phyloP scores from a whole-genome alignment of 176 grass and related monocot species.

The Elymus sibiricus region DNA sequence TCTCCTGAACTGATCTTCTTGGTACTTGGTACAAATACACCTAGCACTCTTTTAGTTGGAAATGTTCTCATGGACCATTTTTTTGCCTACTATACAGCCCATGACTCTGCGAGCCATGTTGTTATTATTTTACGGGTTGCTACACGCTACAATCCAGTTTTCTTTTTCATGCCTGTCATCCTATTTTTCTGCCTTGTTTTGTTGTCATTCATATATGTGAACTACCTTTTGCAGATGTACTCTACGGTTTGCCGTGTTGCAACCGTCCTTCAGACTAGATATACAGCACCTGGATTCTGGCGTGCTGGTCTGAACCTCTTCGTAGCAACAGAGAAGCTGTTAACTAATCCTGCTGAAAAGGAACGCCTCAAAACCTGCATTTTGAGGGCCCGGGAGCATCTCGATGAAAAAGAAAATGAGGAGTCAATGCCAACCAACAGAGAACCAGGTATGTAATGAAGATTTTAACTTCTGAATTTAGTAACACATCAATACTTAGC shows the following conservation, averaged over 20 bases:
- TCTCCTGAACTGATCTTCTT: constrained; percentile 2
- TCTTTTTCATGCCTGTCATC: background rate
- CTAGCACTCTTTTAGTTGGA: background rate
- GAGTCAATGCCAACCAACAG: constrained; percentile 48
- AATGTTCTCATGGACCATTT: background rate
- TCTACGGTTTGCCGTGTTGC: constrained; percentile 70
- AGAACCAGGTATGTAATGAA: constrained; percentile 57
- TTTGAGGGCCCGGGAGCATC: constrained; percentile 59
- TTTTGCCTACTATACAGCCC: background rate
- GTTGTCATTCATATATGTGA: background rate
- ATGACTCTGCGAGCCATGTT: background rate
- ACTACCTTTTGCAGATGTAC: constrained; percentile 54
- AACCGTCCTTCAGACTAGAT: constrained; percentile 84
- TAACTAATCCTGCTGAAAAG: constrained; percentile 54
- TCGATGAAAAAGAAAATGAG: constrained; percentile 70
- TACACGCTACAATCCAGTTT: background rate
- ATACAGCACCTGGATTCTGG: constrained; percentile 91
- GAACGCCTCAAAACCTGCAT: constrained; percentile 69
- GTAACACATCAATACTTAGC: background rate
- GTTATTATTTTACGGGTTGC: background rate
- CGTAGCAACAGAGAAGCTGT: constrained; percentile 55
- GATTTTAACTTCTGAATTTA: background rate
- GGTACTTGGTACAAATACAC: background rate
- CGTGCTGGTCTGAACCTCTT: constrained; percentile 77
- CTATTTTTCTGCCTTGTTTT: constrained; percentile 3